phyloP scores from a whole-genome alignment of 192 early-diverging fungal genomes.

The Rhizophagus sp. region DNA sequence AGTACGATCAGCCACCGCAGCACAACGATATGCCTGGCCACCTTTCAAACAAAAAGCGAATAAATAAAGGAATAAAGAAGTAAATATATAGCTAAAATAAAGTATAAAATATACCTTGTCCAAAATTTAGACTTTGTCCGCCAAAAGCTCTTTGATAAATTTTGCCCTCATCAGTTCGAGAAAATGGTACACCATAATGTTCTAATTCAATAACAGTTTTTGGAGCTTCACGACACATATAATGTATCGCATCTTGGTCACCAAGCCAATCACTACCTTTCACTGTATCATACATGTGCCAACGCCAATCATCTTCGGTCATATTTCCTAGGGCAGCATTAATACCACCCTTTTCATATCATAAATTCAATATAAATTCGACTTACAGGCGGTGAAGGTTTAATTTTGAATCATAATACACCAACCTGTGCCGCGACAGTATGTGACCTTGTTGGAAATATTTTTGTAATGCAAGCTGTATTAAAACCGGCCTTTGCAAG shows the following conservation, averaged over 20 bases:
- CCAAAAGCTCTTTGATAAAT: constrained; percentile 99
- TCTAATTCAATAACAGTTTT: constrained; percentile 95
- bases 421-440: constrained; percentile 93
- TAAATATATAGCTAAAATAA: neutral
- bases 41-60: constrained; percentile 38
- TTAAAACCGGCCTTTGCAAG: constrained; percentile 94
- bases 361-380: constrained; percentile 1
- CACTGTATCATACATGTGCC: constrained; percentile 99
- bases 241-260: constrained; percentile 99
- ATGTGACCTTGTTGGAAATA: constrained; percentile 98
- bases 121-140: constrained; percentile 93
- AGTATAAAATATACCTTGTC: constrained; percentile 65
- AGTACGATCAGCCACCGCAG: constrained; percentile 97
- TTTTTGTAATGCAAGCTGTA: constrained; percentile 96
- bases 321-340: constrained; percentile 99
- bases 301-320: constrained; percentile 99
- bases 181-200: constrained; percentile 98
- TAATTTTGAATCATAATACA: neutral
- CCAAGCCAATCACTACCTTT: constrained; percentile 99
- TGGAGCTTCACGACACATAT: constrained; percentile 99
- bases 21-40: constrained; percentile 97
- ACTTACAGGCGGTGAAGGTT: neutral
- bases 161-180: constrained; percentile 93
- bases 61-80: neutral
- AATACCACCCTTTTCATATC: constrained; percentile 79